Conservation (phyloP, 805 yeast species). For the Saturnispora ahearnii region DNA sequence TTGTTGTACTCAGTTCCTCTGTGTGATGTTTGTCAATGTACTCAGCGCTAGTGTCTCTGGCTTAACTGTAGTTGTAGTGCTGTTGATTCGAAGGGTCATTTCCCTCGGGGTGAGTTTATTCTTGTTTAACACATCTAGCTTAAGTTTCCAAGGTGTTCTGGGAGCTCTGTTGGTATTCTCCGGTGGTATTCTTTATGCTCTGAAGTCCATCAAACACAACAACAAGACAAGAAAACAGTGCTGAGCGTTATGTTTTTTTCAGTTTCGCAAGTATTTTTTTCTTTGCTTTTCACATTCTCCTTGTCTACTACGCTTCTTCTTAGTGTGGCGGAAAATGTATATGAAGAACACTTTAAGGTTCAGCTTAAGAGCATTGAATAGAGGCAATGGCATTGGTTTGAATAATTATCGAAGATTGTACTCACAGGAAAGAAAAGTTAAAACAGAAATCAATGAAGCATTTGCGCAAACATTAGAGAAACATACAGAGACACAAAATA, state of each 20-base stretch:
- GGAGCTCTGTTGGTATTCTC: slow-evolving; percentile 34
- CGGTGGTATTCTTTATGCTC: background rate
- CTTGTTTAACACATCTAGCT: slow-evolving; percentile 36
- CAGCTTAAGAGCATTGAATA: background rate
- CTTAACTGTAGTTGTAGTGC: slow-evolving; percentile 50
- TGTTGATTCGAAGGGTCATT: slow-evolving; percentile 52
- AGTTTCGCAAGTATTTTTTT: too few species aligned
- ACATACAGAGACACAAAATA: background rate
- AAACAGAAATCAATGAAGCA: background rate
- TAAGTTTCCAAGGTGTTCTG: slow-evolving; percentile 30
- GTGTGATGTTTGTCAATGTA: slow-evolving; percentile 60
- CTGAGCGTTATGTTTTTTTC: background rate
- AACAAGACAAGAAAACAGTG: too few species aligned
- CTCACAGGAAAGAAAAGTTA: background rate
- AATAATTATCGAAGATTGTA: background rate
- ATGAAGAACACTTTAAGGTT: background rate
- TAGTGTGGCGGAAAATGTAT: background rate
- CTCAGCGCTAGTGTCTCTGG: slow-evolving; percentile 53
- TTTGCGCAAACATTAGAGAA: background rate
- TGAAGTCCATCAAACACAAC: background rate
- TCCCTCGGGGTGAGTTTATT: slow-evolving; percentile 49
- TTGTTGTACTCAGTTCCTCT: slow-evolving; percentile 46
- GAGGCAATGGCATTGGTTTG: background rate
- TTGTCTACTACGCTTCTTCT: too few species aligned
- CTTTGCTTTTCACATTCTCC: too few species aligned